phyloP scores from a whole-genome alignment of 345 rosid genomes.

The Eucalyptus polyanthemos region DNA sequence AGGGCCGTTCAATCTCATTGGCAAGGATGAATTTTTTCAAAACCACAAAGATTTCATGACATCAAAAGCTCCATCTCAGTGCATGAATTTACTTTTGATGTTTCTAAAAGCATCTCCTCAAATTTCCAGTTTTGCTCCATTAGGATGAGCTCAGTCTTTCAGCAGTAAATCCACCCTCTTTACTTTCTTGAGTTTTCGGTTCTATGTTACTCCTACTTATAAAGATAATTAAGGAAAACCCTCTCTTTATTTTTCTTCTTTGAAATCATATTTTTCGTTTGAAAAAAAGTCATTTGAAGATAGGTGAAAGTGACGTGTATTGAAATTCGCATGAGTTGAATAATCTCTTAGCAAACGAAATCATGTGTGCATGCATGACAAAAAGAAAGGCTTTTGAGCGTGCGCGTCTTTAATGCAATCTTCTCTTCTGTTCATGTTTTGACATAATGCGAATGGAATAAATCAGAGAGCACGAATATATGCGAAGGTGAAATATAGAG shows the following conservation, averaged over 20 bases:
- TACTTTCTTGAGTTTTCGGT: background rate
- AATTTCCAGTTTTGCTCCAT: background rate
- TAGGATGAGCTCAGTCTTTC: background rate
- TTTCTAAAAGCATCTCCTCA: background rate
- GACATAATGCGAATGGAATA: background rate
- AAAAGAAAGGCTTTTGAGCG: background rate
- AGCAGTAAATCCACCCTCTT: background rate
- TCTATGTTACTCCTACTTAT: background rate
- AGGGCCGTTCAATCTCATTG: background rate
- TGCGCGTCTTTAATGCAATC: background rate
- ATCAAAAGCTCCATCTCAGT: background rate
- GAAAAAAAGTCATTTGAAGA: background rate
- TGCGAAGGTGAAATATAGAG: background rate
- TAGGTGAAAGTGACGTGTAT: background rate
- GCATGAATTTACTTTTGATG: background rate
- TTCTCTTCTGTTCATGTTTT: background rate
- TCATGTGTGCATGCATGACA: background rate
- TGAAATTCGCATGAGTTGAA: background rate
- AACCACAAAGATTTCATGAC: background rate
- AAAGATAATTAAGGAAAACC: background rate
- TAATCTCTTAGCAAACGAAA: background rate
- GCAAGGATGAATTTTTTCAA: background rate
- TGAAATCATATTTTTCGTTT: background rate
- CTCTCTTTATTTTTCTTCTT: background rate
- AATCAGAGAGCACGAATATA: background rate